These are phyloP conservation scores for Phytopythium cucurbitacearum DNA, from an alignment of 352 stramenopile genomes.

Conservation along the genomic window DNA sequence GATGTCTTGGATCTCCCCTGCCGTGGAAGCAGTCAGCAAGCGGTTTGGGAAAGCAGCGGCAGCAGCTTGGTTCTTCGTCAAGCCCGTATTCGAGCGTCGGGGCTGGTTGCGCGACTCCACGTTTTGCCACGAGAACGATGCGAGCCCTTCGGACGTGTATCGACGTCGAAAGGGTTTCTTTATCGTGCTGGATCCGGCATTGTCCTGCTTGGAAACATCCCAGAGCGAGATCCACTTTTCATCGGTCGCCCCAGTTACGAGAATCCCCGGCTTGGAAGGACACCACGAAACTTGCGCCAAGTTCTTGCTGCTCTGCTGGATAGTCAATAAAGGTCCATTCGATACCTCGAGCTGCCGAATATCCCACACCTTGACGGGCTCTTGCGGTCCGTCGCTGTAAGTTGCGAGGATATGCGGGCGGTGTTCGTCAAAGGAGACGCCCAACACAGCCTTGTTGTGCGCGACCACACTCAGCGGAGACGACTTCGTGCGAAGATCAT, in stretches of 20 bases:
- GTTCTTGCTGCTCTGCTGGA: slow-evolving; percentile 71
- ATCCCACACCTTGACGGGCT: slow-evolving; percentile 85
- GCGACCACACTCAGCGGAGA: slow-evolving; percentile 78
- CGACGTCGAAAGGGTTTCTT: slow-evolving; percentile 75
- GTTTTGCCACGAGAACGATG: slow-evolving; percentile 82
- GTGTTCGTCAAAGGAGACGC: slow-evolving; percentile 78
- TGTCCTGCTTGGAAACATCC: slow-evolving; percentile 69
- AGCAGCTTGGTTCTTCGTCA: slow-evolving; percentile 27
- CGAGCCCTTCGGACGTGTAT: slow-evolving; percentile 72
- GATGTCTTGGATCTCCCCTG: slow-evolving; percentile 80
- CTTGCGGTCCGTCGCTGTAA: slow-evolving; percentile 77
- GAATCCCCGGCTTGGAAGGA: slow-evolving; percentile 72
- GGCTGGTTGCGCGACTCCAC: slow-evolving; percentile 19
- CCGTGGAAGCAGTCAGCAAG: slow-evolving; percentile 64
- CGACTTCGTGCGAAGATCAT: slow-evolving; percentile 64
- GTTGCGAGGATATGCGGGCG: slow-evolving; percentile 79
- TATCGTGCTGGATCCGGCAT: slow-evolving; percentile 27
- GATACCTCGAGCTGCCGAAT: slow-evolving; percentile 76
- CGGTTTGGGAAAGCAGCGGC: slow-evolving; percentile 77
- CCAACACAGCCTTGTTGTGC: slow-evolving; percentile 81
- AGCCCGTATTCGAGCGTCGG: slow-evolving; percentile 12
- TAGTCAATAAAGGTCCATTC: slow-evolving; percentile 53
- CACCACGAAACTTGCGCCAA: slow-evolving; percentile 81
- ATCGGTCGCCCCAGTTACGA: slow-evolving; percentile 71
- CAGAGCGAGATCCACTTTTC: slow-evolving; percentile 84